Evolutionary conservation across 2,329 filamentous ascomycete genomes (phyloP), one percentile per base, ranked within the genome.

Genomic region (Parasarocladium wereldwijsianum): DNA sequence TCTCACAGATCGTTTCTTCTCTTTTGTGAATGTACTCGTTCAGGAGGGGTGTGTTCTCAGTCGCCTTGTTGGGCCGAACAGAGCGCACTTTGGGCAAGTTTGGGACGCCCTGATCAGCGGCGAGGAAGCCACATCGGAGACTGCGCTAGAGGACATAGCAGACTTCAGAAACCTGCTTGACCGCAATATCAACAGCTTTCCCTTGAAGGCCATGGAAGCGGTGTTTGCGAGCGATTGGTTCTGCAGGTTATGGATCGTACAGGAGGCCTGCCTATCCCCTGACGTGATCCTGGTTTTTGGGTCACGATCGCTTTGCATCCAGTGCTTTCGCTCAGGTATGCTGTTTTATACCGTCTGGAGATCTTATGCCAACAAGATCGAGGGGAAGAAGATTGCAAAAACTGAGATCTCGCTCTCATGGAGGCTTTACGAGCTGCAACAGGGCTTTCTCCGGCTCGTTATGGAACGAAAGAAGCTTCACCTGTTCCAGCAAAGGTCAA

Each of bases 161-260:
- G 46, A 43, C 8, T 16, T 52, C 1, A 32, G 50, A 3, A 34
- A 28, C 8, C 35, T 50, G 2, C 7, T 53, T 1, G 33, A 31
- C 0, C 39, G 33, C 2, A 40, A 40, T 18, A 42, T 43, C 3
- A 17, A 36, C 1, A 18, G 12, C 3, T 51, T 42, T 22, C 49
- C 49, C 3, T 22, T 50, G 2, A 31, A 38, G 3, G 45, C 43
- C 6, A 34, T 42, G n/a, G 27, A 34, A 1, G 47, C 49, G 16
- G 36, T 52, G 2, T 36, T 53, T 17, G 31, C 38, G 9, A 39
- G 48, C 4, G 6, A 32, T 2, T 54, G 50, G 50, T 45, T 47
- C 32, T 38, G 32, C 14, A 49, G 51, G 5, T 35, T 54, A 1
- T 55, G 51, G 52, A 44, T 41, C 3, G 46, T 54, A 6, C 51